Conservation (phyloP, 164 flowering plant species). For the Tetrastigma voinierianum region DNA sequence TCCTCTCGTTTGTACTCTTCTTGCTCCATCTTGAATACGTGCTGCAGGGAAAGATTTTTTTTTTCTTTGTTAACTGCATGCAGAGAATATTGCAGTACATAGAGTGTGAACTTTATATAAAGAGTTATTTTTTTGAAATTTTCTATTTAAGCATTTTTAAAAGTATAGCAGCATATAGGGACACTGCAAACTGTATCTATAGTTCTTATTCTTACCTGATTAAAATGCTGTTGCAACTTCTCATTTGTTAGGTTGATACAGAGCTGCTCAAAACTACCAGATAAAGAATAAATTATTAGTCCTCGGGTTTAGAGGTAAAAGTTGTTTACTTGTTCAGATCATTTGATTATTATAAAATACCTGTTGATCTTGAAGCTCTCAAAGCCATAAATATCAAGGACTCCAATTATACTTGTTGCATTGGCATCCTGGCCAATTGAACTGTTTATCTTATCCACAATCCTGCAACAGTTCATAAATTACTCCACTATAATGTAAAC, state of each 20-base stretch:
- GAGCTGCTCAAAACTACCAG: constrained; percentile 81
- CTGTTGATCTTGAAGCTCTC: constrained; percentile 90
- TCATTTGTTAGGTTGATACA: constrained; percentile 91
- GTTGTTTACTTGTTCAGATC: neutral
- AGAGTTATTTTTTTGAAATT: no score
- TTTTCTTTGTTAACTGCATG: neutral
- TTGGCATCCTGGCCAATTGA: constrained; percentile 84
- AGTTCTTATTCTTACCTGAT: constrained; percentile 48
- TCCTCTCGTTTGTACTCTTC: constrained; percentile 81
- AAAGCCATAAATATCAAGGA: constrained; percentile 88
- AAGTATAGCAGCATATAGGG: no score
- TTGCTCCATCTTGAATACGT: constrained; percentile 91
- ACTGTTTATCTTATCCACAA: constrained; percentile 74
- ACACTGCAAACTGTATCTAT: neutral
- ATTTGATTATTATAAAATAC: constrained; percentile 25
- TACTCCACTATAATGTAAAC: no score
- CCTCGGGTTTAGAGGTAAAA: constrained; percentile 1
- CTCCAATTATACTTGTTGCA: constrained; percentile 70
- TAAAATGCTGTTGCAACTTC: constrained; percentile 90
- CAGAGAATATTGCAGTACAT: neutral
- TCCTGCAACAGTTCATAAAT: constrained; percentile 39
- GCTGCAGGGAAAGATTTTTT: constrained; percentile 37
- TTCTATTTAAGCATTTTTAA: no score
- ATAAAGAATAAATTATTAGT: constrained; percentile 14
- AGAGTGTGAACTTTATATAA: neutral